Evolutionary conservation across 208 protist genomes (phyloP).

Genomic region (Angomonas ambiguus): DNA sequence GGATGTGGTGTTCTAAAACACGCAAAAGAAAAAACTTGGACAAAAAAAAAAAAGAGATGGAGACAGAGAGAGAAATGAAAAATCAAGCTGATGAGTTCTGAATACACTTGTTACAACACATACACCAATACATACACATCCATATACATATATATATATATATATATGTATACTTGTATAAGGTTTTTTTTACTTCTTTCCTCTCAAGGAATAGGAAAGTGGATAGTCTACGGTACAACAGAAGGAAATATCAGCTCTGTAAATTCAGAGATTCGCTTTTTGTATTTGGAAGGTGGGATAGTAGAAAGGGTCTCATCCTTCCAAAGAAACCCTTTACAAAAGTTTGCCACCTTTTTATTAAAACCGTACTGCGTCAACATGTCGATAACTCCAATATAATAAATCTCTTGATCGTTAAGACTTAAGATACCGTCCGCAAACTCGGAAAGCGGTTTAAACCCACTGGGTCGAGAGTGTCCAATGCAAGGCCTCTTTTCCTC

Average conservation of each 20-base stretch:
- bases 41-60: background rate
- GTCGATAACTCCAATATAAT: conserved; percentile 89
- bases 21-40: background rate
- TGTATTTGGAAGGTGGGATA: conserved; percentile 61
- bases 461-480: background rate
- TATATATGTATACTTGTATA: too few relatives aligned
- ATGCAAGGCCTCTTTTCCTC: conserved; percentile 17
- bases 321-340: conserved; percentile 87
- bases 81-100: too few relatives aligned
- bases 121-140: too few relatives aligned
- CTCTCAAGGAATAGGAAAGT: background rate
- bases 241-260: conserved; percentile 68
- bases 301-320: conserved; percentile 66
- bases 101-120: too few relatives aligned
- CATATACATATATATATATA: too few relatives aligned
- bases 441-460: conserved; percentile 16
- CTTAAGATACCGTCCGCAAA: conserved; percentile 56
- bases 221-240: conserved; percentile 12
- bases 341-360: conserved; percentile 85
- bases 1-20: too few relatives aligned
- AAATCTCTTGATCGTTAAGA: conserved; percentile 67
- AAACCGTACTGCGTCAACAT: conserved; percentile 71
- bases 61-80: background rate
- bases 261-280: conserved; percentile 51
- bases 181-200: too few relatives aligned